Conservation (phyloP, 1,284 basidiomycete species). For the Sutorius eximius region DNA sequence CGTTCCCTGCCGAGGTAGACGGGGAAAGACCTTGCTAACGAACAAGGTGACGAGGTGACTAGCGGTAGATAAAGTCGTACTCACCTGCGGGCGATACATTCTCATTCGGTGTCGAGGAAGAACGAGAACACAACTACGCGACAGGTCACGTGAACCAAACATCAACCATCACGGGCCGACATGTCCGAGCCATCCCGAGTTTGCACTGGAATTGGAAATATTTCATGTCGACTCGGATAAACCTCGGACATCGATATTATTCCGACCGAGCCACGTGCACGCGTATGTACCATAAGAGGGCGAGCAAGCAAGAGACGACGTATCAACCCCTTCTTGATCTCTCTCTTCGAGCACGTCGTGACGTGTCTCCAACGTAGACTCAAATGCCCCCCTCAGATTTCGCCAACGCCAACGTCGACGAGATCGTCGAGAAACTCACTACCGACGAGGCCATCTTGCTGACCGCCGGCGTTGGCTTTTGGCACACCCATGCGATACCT, state of each 20-base stretch:
- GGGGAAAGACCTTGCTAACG: conserved; percentile 13
- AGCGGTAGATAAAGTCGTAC: background rate
- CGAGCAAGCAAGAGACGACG: background rate
- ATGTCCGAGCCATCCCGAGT: background rate
- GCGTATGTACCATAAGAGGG: conserved; percentile 9
- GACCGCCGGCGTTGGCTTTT: conserved; percentile 72
- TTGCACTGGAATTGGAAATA: too few species aligned
- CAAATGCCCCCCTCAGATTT: conserved; percentile 69
- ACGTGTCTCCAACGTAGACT: background rate
- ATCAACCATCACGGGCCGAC: conserved; percentile 10
- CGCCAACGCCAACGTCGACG: conserved; percentile 57
- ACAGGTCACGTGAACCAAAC: conserved; percentile 22
- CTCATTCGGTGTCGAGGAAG: background rate
- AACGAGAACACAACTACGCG: background rate
- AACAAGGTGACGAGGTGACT: background rate
- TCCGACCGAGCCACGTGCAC: conserved; percentile 21
- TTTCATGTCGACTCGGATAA: conserved; percentile 17
- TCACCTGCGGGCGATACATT: conserved; percentile 23
- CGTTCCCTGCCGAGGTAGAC: conserved; percentile 18
- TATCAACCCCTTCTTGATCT: conserved; percentile 2
- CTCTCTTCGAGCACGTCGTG: conserved; percentile 4
- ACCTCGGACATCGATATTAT: conserved; percentile 16
- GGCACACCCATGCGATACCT: conserved; percentile 69
- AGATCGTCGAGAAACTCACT: conserved; percentile 63
- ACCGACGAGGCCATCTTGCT: conserved; percentile 71